Conservation (phyloP, 352 stramenopile genomes). For the Aphanomyces cochlioides region DNA sequence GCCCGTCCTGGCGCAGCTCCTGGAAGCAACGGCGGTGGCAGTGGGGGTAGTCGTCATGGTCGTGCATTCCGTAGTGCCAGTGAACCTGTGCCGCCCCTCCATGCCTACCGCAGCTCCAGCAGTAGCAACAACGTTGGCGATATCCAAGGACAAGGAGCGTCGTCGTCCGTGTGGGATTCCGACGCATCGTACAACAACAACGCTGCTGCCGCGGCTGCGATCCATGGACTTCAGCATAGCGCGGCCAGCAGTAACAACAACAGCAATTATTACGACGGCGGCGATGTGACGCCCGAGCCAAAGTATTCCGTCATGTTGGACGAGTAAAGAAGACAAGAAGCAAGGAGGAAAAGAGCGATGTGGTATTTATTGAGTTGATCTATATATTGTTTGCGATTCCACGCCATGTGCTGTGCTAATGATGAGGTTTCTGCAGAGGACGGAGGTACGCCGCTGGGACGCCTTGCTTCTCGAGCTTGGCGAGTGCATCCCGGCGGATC, state of each 20-base stretch:
- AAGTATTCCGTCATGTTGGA: constrained; percentile 16
- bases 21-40: neutral
- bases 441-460: constrained; percentile 66
- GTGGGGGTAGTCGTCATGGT: neutral
- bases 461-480: constrained; percentile 56
- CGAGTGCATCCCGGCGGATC: constrained; percentile 55
- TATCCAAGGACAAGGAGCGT: neutral
- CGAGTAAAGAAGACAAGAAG: neutral
- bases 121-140: constrained; percentile 6
- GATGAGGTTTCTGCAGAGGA: constrained; percentile 40
- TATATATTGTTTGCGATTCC: neutral
- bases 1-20: constrained; percentile 4
- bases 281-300: neutral
- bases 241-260: neutral
- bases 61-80: constrained; percentile 23
- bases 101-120: constrained; percentile 5
- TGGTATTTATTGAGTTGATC: constrained; percentile 3
- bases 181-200: neutral
- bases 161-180: neutral
- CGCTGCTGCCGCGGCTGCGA: neutral
- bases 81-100: constrained; percentile 13
- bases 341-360: neutral
- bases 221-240: neutral
- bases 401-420: no score
- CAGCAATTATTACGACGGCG: neutral